phyloP scores from a whole-genome alignment of 179 eudicot species.

The Corrigiola litoralis region DNA sequence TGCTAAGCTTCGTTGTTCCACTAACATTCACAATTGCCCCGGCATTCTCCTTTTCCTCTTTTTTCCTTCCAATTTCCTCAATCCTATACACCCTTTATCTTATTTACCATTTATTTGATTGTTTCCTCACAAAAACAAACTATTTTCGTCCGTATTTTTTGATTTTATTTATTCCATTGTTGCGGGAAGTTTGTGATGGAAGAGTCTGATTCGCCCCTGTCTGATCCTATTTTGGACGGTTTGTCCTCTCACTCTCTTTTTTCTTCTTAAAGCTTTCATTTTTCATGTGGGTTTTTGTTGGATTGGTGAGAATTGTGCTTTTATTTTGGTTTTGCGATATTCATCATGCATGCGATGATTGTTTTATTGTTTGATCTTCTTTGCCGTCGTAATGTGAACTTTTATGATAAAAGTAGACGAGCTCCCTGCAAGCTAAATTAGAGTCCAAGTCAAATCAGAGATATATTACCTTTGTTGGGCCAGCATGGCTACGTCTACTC shows the following conservation, averaged over 20 bases:
- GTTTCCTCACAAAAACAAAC: background rate
- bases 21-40: constrained; percentile 70
- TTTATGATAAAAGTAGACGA: too few relatives aligned
- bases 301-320: background rate
- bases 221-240: constrained; percentile 27
- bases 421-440: too few relatives aligned
- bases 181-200: background rate
- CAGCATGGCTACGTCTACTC: too few relatives aligned
- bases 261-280: background rate
- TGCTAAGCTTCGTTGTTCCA: constrained; percentile 60
- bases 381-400: too few relatives aligned
- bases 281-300: background rate
- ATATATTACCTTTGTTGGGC: too few relatives aligned
- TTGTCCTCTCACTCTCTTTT: background rate
- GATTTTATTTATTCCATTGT: constrained; percentile 10
- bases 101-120: background rate
- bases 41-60: constrained; percentile 74
- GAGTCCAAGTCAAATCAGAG: too few relatives aligned
- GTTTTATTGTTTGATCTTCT: too few relatives aligned
- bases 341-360: too few relatives aligned
- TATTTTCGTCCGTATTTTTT: background rate
- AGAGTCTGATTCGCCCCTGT: constrained; percentile 34
- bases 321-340: background rate
- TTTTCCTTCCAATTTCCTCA: constrained; percentile 71
- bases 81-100: constrained; percentile 72